phyloP scores from a whole-genome alignment of 1,284 basidiomycete species.

The Naganishia cerealis region DNA sequence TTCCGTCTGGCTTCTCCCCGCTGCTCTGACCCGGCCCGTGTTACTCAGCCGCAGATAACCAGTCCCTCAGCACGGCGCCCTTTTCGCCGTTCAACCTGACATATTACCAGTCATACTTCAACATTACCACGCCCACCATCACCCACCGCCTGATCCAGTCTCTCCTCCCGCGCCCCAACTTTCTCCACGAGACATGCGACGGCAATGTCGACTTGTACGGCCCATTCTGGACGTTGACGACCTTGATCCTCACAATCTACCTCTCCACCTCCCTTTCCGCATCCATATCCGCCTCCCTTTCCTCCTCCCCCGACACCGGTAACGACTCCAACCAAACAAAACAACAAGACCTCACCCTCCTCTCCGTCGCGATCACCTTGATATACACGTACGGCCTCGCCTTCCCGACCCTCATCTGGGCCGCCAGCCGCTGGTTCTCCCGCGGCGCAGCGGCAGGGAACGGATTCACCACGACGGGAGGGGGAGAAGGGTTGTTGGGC shows the following conservation, averaged over 20 bases:
- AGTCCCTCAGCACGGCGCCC: conserved; percentile 38
- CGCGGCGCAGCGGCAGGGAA: conserved; percentile 1
- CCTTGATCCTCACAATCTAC: conserved; percentile 84
- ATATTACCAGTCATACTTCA: conserved; percentile 57
- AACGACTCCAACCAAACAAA: conserved; percentile 8
- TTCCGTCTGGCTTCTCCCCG: background rate
- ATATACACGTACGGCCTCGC: conserved; percentile 83
- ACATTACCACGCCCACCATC: conserved; percentile 55
- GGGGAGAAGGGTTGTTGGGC: background rate
- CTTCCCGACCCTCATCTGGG: conserved; percentile 75
- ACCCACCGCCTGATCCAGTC: conserved; percentile 53
- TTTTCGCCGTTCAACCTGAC: conserved; percentile 55
- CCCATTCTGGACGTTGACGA: conserved; percentile 93
- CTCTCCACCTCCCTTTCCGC: conserved; percentile 84
- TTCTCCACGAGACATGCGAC: conserved; percentile 54
- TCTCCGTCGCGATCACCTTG: conserved; percentile 75
- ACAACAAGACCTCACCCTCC: conserved; percentile 67
- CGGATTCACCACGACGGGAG: conserved; percentile 4
- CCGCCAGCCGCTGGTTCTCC: conserved; percentile 68
- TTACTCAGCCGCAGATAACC: conserved; percentile 20
- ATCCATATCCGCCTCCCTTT: conserved; percentile 77
- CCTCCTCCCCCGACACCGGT: conserved; percentile 44
- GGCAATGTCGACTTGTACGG: conserved; percentile 60
- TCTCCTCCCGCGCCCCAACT: conserved; percentile 55
- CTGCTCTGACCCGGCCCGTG: conserved; percentile 37